A percentile compares a stretch with the other conserved stretches of the same genome.
These are phyloP conservation scores for Aspergillus novoparasiticus DNA, from an alignment of 2,329 filamentous ascomycete genomes.

Conservation along the genomic window DNA sequence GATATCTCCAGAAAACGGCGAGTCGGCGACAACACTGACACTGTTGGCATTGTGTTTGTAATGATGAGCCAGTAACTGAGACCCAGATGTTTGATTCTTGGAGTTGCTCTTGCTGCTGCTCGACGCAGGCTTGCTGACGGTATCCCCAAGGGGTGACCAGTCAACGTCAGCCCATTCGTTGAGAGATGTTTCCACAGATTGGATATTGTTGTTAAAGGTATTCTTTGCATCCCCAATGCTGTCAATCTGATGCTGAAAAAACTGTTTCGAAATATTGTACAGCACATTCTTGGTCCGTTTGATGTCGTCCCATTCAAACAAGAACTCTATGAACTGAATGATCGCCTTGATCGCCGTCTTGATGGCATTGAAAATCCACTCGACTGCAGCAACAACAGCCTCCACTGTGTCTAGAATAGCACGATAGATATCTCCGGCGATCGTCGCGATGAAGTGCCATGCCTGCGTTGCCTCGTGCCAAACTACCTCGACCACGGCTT, in stretches of 20 bases:
- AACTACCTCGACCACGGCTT: background rate
- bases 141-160: constrained; percentile 1
- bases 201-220: background rate
- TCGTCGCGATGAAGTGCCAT: constrained; percentile 10
- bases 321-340: constrained; percentile 11
- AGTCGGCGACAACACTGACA: background rate
- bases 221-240: background rate
- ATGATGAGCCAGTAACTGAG: constrained; percentile 4
- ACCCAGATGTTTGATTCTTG: constrained; percentile 8
- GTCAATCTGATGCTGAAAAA: background rate
- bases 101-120: background rate
- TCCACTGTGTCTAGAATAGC: constrained; percentile 17
- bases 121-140: no score
- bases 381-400: constrained; percentile 12
- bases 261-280: constrained; percentile 13
- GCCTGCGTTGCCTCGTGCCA: background rate
- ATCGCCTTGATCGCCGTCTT: constrained; percentile 12
- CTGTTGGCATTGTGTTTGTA: constrained; percentile 4
- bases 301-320: constrained; percentile 22
- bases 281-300: constrained; percentile 16
- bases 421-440: constrained; percentile 12
- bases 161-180: constrained; percentile 6
- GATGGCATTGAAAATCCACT: constrained; percentile 13
- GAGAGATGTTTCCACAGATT: background rate
- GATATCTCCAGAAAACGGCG: background rate